Conservation (phyloP, 225 moss, liverwort and hornwort species). For the Marchantia paleacea region DNA sequence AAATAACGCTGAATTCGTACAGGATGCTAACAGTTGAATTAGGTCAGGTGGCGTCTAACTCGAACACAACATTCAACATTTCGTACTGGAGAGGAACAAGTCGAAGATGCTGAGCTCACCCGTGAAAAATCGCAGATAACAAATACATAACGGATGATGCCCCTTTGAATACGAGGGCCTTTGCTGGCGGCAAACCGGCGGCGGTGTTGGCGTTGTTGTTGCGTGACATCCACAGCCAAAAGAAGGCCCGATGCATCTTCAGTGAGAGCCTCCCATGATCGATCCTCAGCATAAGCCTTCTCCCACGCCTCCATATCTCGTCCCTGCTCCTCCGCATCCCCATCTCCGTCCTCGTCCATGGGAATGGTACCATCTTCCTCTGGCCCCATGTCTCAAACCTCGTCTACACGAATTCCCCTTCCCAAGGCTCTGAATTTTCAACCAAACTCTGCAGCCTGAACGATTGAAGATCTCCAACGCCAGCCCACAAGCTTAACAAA, state of each 20-base stretch:
- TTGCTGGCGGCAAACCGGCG: conserved; percentile 76
- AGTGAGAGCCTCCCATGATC: conserved; percentile 90
- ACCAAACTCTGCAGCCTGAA: not conserved
- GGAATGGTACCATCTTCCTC: conserved; percentile 28
- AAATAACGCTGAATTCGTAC: no score
- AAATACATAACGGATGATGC: conserved; percentile 93
- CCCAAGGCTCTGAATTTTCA: not conserved
- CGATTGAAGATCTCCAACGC: not conserved
- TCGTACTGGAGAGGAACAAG: not conserved
- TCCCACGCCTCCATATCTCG: conserved; percentile 88
- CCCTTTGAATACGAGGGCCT: conserved; percentile 87
- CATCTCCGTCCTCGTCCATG: conserved; percentile 46
- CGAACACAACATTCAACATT: no score
- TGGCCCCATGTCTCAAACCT: not conserved
- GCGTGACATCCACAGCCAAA: conserved; percentile 69
- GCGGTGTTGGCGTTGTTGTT: conserved; percentile 92
- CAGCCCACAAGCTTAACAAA: not conserved
- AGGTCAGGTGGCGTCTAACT: no score
- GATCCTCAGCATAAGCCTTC: conserved; percentile 87
- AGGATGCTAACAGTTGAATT: not conserved
- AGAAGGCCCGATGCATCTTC: conserved; percentile 91
- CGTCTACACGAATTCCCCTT: not conserved
- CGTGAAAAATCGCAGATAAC: conserved; percentile 81
- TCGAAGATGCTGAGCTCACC: conserved; percentile 40
- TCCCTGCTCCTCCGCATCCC: conserved; percentile 59